These are phyloP conservation scores for Ceratocystis harringtonii DNA, from an alignment of 2,329 filamentous ascomycete genomes.

Conservation along the genomic window DNA sequence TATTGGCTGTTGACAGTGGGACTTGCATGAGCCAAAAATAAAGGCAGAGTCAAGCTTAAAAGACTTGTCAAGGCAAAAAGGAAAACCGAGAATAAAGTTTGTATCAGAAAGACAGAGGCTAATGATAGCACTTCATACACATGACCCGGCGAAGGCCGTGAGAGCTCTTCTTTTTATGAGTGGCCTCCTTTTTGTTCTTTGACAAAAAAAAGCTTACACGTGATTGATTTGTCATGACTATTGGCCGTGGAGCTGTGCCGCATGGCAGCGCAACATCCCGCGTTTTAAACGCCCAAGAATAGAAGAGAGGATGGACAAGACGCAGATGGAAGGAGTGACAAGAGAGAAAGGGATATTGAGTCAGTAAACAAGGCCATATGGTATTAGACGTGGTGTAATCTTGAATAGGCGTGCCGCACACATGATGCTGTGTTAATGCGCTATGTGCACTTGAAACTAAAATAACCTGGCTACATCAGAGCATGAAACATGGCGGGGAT, in stretches of 20 bases:
- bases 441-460: not conserved
- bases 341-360: not conserved
- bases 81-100: too few species aligned
- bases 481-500: not conserved
- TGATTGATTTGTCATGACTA: not conserved
- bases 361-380: not conserved
- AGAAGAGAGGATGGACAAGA: not conserved
- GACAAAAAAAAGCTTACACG: not conserved
- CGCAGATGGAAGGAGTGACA: not conserved
- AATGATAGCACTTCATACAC: too few species aligned
- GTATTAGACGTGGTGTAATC: not conserved
- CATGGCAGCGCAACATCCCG: not conserved
- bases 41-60: too few species aligned
- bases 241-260: not conserved
- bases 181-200: not conserved
- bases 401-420: not conserved
- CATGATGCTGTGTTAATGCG: not conserved
- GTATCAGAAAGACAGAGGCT: too few species aligned
- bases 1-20: too few species aligned
- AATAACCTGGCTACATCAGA: not conserved
- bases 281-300: slow-evolving; percentile 4
- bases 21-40: too few species aligned
- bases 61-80: too few species aligned
- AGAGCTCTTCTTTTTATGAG: not conserved
- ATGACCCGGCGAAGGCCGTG: not conserved